Conservation (phyloP, 2,329 filamentous ascomycete genomes). For the Alternaria infectoria region DNA sequence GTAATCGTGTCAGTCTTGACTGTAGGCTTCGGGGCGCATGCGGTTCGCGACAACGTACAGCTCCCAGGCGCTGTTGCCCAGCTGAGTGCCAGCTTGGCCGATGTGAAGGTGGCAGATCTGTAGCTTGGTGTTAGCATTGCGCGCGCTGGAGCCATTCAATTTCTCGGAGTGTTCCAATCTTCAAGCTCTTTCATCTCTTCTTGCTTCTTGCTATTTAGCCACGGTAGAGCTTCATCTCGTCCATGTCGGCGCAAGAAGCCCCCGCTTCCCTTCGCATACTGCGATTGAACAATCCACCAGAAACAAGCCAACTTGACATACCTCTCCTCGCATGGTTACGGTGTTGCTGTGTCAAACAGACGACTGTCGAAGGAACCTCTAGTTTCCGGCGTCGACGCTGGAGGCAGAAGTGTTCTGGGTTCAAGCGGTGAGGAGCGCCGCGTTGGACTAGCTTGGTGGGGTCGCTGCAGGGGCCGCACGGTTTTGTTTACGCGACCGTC, state of each 20-base stretch:
- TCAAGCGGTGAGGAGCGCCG: constrained; percentile 23
- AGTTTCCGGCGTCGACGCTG: constrained; percentile 13
- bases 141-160: neutral
- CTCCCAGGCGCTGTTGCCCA: constrained; percentile 78
- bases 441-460: constrained; percentile 29
- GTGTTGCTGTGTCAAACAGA: constrained; percentile 45
- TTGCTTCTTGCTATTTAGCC: neutral
- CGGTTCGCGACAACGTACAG: constrained; percentile 61
- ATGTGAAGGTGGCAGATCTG: constrained; percentile 72
- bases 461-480: constrained; percentile 22
- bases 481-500: constrained; percentile 20
- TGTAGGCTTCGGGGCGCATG: constrained; percentile 12
- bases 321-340: constrained; percentile 51
- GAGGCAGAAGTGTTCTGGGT: constrained; percentile 20
- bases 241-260: constrained; percentile 12
- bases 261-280: neutral
- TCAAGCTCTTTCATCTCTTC: neutral
- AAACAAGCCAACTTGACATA: constrained; percentile 30
- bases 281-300: neutral
- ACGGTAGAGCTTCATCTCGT: constrained; percentile 4
- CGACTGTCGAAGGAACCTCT: constrained; percentile 33
- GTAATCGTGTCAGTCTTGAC: constrained; percentile 22
- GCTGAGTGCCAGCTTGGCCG: constrained; percentile 75
- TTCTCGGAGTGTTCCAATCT: neutral
- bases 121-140: constrained; percentile 21